These are phyloP conservation scores for Vitis rupestris DNA, from an alignment of 164 flowering plant genomes.

Conservation along the genomic window DNA sequence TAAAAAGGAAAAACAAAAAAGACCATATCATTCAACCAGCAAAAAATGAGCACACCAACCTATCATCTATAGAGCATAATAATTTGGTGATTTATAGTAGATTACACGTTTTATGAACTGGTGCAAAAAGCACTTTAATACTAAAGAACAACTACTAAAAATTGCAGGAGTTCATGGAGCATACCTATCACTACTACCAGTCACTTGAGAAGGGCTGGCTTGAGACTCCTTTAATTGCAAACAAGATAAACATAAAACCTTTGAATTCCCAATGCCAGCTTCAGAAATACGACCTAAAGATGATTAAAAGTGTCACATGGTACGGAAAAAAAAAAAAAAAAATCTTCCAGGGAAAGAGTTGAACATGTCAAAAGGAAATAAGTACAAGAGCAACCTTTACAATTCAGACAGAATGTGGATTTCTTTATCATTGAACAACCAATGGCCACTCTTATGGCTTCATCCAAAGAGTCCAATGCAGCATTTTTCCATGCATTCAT, in stretches of 20 bases:
- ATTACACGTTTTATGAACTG: too few species aligned
- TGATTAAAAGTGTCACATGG: not conserved
- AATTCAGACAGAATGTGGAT: conserved; percentile 34
- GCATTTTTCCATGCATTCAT: conserved; percentile 53
- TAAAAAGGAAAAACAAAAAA: too few species aligned
- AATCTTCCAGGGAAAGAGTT: not conserved
- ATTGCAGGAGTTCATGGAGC: not conserved
- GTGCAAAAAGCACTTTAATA: not conserved
- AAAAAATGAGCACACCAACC: too few species aligned
- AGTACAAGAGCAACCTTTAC: conserved; percentile 42
- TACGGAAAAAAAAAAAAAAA: too few species aligned
- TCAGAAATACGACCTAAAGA: conserved; percentile 36
- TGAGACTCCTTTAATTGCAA: conserved; percentile 24
- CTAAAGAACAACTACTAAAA: not conserved
- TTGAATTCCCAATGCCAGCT: conserved; percentile 16
- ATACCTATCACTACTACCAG: conserved; percentile 27
- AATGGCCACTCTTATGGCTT: conserved; percentile 33
- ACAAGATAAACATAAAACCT: conserved; percentile 42
- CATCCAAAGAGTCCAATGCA: conserved; percentile 43
- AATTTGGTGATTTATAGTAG: too few species aligned
- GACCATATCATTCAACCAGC: too few species aligned
- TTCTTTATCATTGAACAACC: conserved; percentile 26
- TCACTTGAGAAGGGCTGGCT: conserved; percentile 10
- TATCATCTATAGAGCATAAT: too few species aligned
- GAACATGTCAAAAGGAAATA: not conserved